Conservation (phyloP, 148 eudicot species). For the Spergularia bocconei region DNA sequence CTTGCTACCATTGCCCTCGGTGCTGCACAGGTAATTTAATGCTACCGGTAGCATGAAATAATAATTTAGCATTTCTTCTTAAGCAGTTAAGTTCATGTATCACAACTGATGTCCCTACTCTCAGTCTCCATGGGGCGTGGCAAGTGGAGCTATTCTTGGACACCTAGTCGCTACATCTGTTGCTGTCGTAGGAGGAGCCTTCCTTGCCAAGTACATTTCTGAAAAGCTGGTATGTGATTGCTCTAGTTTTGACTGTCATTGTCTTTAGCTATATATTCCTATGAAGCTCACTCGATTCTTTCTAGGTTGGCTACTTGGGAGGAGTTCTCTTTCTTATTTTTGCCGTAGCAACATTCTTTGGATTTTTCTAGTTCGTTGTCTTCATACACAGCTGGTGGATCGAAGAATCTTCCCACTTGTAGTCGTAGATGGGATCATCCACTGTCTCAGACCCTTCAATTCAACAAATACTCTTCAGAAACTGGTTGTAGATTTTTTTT, state of each 20-base stretch:
- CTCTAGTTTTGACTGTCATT: background rate
- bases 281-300: conserved; percentile 1
- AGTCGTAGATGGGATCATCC: background rate
- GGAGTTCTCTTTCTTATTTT: conserved; percentile 76
- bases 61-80: background rate
- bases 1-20: conserved; percentile 98
- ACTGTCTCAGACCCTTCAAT: background rate
- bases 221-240: conserved; percentile 67
- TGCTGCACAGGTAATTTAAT: conserved; percentile 76
- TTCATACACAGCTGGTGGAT: background rate
- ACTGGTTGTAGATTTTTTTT: background rate
- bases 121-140: conserved; percentile 97
- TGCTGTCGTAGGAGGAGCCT: conserved; percentile 86
- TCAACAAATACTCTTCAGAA: background rate
- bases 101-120: background rate
- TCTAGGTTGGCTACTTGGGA: conserved; percentile 89
- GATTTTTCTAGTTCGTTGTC: conserved; percentile 52
- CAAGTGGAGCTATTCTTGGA: conserved; percentile 90
- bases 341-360: conserved; percentile 86
- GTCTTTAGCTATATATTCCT: background rate
- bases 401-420: background rate
- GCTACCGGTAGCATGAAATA: background rate
- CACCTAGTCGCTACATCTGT: conserved; percentile 77
- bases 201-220: conserved; percentile 89
- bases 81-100: background rate